Base-by-base conservation (phyloP, 768 basidiomycete genomes). In the Trametes sanguinea region DNA sequence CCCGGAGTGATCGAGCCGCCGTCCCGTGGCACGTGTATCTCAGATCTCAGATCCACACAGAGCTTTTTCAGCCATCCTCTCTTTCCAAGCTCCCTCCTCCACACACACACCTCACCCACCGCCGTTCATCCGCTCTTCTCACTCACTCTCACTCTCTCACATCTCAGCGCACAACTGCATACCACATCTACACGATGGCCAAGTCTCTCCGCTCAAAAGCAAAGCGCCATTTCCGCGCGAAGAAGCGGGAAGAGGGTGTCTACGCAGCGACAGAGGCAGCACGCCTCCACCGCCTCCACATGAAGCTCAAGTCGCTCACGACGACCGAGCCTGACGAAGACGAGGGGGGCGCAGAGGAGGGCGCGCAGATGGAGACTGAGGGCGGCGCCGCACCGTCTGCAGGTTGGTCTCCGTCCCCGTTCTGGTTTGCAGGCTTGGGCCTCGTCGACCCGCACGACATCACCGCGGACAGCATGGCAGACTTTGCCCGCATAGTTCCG, bases 191-290 rank as follows among this genome's bases (percentile, higher is more conserved):
- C 27, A 51, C 65, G 32, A 92, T 94, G 92, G 92, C 89, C 45
- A 94, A 94, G 80, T 92, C 90, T 46, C 81, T 84, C 43, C 80
- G 92, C 70, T 91, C 90, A 6, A 94, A 94, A 76, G 81, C 83
- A 51, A 94, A 94, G 72, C 88, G 92, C 33, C 76, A 83, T 13
- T 90, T 84, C 74, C 88, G 92, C 66, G 79, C 86, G 13, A 87
- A 89, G 68, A 94, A 94, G 74, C 85, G 92, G 61, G 83, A 87
- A 69, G 69, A 73, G 44, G 87, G 90, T 56, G 82, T 89, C 56
- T 94, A 90, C 68, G 91, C 92, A 50, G 92, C 82, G 1, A 79
- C 84, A 8, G 87, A 90, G 64, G 90, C 92, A 17, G 91, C 88
- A 43, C 87, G 92, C 42, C 77, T 94, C 39, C 75, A 88, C 62